Conservation (phyloP, 208 protist genomes). For the Angomonas desouzai region DNA sequence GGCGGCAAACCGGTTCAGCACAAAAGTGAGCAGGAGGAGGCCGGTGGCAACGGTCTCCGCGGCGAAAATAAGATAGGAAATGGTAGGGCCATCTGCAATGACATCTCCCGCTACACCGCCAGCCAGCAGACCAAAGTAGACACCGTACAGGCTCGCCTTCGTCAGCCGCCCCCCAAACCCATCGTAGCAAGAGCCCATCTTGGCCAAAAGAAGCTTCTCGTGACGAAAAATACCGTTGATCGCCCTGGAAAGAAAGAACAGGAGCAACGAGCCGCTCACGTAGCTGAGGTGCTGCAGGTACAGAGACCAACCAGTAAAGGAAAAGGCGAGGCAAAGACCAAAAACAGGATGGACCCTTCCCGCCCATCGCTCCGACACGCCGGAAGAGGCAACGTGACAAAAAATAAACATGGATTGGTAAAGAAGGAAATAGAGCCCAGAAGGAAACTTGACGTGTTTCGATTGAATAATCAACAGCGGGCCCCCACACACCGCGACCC, state of each 20-base stretch:
- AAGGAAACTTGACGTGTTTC: constrained; percentile 28
- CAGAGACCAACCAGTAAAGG: constrained; percentile 26
- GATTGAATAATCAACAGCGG: constrained; percentile 34
- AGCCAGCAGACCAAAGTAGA: constrained; percentile 27
- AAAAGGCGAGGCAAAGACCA: constrained; percentile 32
- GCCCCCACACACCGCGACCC: constrained; percentile 23
- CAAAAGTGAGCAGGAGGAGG: constrained; percentile 16
- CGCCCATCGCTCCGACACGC: constrained; percentile 36
- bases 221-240: constrained; percentile 60
- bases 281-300: constrained; percentile 29
- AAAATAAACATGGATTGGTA: constrained; percentile 58
- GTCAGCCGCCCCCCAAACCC: constrained; percentile 3
- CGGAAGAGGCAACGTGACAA: constrained; percentile 47
- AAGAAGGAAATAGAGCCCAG: constrained; percentile 19
- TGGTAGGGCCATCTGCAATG: constrained; percentile 17
- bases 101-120: constrained; percentile 27
- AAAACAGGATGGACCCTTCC: constrained; percentile 21
- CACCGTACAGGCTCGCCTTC: constrained; percentile 16
- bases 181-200: constrained; percentile 10
- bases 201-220: constrained; percentile 33
- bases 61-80: constrained; percentile 19
- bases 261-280: constrained; percentile 23
- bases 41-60: constrained; percentile 19
- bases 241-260: constrained; percentile 52
- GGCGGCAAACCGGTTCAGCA: constrained; percentile 13